Conservation (phyloP, 345 rosid genomes). For the Eucalyptus shirleyi region DNA sequence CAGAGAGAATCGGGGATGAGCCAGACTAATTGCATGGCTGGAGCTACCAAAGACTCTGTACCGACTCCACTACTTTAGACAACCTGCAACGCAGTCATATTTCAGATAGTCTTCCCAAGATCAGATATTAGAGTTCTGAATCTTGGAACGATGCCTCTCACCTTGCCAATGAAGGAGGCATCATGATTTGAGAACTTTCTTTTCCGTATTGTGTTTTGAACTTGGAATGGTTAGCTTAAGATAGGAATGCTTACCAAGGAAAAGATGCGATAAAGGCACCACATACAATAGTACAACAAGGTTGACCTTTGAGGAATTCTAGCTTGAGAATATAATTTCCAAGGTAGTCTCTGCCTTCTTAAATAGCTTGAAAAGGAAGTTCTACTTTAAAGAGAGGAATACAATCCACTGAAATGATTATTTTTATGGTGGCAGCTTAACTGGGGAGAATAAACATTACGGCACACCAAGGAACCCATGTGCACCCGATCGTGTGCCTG, state of each 20-base stretch:
- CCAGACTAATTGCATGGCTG: neutral
- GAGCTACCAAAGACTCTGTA: neutral
- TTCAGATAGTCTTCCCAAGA: neutral
- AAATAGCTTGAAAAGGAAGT: neutral
- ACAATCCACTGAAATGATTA: neutral
- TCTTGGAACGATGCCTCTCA: neutral
- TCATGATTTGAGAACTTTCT: neutral
- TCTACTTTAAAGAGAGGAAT: neutral
- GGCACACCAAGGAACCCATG: slow-evolving; percentile 2
- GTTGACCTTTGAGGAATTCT: neutral
- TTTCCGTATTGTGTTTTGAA: neutral
- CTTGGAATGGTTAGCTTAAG: neutral
- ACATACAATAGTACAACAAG: neutral
- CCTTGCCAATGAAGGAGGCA: neutral
- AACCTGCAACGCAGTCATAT: neutral
- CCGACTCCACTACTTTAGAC: neutral
- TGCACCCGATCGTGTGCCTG: neutral
- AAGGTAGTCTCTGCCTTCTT: neutral
- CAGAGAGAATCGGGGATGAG: neutral
- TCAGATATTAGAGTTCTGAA: neutral
- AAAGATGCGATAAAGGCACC: neutral
- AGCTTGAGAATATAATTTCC: neutral
- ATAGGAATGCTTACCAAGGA: neutral
- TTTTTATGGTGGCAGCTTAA: neutral
- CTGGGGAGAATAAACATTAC: slow-evolving; percentile 1